Evolutionary conservation across 2,329 filamentous ascomycete species (phyloP), one percentile per base, ranked within the genome.

Genomic region (Fusarium brevicatenulatum): DNA sequence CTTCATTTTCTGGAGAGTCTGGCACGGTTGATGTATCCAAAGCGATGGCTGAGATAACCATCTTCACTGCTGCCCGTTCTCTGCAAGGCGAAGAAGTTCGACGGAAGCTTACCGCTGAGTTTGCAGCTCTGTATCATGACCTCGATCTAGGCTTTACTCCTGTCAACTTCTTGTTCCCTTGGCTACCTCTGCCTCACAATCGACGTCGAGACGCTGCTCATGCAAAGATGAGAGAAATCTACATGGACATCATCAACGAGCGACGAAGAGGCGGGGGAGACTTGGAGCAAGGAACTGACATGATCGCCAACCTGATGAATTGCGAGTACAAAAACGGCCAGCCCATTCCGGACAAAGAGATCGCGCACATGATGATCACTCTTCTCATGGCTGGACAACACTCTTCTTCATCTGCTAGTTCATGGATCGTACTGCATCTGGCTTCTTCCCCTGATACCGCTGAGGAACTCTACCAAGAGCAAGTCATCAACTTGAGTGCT

Each of bases 311-410:
- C 79, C 81, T 95, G 63, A 95, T 95, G 92, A 85, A 87, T 73
- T 92, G 91, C 80, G 87, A 83, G 16, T 95, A 95, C 88, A 95
- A 95, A 83, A 86, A 93, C 75, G 93, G 93, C 52, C 86, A 84
- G 16, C 82, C 86, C 0, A 83, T 95, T 2, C 91, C 93, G 0
- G 93, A 95, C 79, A 87, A 90, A 74, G 93, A 95, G 79, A 90
- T 95, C 57, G 92, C 93, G 1, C 91, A 94, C 81, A 93, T 95
- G 86, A 95, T 95, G 93, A 95, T 95, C 78, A 92, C 93, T 0
- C 86, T 95, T 21, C 87, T 95, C 57, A 95, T 96, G 93, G 93
- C 91, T 16, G 93, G 93, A 56, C 93, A 96, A 79, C 93, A 95
- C 83, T 93, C 92, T 4, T 95, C 92, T 0, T 92, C 93, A 9